Percentiles rank a stretch among this genome's conserved stretches.
Evolutionary conservation across 1,284 basidiomycete genomes (phyloP).

Genomic region (Microbotryum scabiosae): DNA sequence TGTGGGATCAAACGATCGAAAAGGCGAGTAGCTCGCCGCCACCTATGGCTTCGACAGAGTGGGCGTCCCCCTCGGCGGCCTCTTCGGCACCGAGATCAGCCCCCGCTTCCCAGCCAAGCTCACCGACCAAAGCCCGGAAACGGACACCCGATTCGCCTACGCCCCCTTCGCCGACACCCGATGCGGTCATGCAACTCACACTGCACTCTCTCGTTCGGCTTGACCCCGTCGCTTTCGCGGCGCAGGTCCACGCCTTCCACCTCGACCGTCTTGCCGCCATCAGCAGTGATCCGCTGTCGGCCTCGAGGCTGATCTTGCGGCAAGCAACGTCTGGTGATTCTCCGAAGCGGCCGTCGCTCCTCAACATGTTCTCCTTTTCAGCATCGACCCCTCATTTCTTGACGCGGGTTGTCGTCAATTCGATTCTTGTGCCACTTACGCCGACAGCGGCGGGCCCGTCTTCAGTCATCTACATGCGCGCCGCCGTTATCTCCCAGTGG

Average conservation of each 20-base stretch:
- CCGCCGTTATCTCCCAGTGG: conserved; percentile 63
- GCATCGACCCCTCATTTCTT: conserved; percentile 67
- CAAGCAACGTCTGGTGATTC: conserved; percentile 49
- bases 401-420: conserved; percentile 58
- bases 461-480: conserved; percentile 49
- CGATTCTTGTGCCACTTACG: conserved; percentile 51
- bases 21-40: neutral
- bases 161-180: neutral
- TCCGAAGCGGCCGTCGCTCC: conserved; percentile 53
- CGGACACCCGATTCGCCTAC: neutral
- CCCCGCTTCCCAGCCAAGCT: neutral
- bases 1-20: neutral
- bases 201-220: neutral
- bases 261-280: conserved; percentile 6
- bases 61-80: neutral
- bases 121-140: conserved; percentile 6
- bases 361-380: conserved; percentile 57
- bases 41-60: neutral
- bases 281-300: conserved; percentile 49
- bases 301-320: conserved; percentile 47
- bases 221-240: conserved; percentile 1
- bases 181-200: neutral
- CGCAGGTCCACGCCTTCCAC: conserved; percentile 6
- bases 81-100: neutral
- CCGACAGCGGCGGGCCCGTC: conserved; percentile 36